These are phyloP conservation scores for Globisporangium paddicum DNA, from an alignment of 352 stramenopile genomes.

Conservation along the genomic window DNA sequence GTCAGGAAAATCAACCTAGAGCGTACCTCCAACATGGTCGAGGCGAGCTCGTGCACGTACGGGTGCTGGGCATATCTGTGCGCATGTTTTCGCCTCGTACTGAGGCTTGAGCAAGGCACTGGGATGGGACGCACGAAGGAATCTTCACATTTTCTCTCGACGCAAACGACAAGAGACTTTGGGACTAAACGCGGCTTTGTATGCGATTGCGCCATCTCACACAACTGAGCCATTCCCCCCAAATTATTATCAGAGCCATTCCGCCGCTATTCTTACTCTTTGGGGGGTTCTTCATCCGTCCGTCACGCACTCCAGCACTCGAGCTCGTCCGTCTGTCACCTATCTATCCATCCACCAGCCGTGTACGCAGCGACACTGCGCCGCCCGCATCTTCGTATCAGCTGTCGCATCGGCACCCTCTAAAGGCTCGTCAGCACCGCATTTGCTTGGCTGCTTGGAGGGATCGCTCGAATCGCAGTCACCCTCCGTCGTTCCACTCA, in stretches of 20 bases:
- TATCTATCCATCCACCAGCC: not conserved
- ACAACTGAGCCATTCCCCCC: not conserved
- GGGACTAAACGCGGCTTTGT: slow-evolving; percentile 3
- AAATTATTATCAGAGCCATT: not conserved
- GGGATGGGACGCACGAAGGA: not conserved
- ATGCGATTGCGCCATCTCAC: slow-evolving; percentile 4
- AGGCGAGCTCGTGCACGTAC: too few relatives aligned
- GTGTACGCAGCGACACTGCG: not conserved
- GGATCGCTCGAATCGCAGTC: too few relatives aligned
- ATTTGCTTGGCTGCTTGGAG: not conserved
- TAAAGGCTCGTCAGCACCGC: not conserved
- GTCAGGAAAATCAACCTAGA: too few relatives aligned
- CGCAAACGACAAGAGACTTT: not conserved
- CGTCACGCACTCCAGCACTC: not conserved
- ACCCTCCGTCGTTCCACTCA: not conserved
- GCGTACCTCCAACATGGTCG: too few relatives aligned
- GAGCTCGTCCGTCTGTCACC: not conserved
- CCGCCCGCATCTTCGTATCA: not conserved
- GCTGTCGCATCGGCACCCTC: slow-evolving; percentile 2
- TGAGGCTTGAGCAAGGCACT: too few relatives aligned
- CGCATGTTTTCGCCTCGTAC: too few relatives aligned
- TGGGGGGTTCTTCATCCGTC: too few relatives aligned
- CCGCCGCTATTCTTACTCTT: too few relatives aligned
- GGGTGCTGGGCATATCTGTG: too few relatives aligned
- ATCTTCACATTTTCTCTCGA: not conserved